Evolutionary conservation across 2,329 filamentous ascomycete species (phyloP).

Genomic region (Lojkania enalia): DNA sequence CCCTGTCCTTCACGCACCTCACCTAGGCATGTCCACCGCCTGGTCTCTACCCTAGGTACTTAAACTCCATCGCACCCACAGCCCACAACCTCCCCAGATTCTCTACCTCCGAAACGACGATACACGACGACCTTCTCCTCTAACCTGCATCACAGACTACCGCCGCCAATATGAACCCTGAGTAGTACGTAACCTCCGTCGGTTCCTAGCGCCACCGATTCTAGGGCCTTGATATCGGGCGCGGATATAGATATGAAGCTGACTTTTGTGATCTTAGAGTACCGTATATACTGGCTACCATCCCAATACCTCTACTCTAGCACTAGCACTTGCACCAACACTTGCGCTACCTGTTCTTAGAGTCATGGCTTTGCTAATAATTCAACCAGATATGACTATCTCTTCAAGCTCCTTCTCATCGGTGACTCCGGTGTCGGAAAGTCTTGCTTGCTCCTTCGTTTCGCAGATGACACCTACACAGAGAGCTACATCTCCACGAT

Average conservation of each 20-base stretch:
- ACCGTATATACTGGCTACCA: neutral
- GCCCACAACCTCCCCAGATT: slow-evolving; percentile 2
- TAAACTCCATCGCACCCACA: slow-evolving; percentile 1
- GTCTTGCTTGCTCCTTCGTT: slow-evolving; percentile 96
- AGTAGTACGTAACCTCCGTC: slow-evolving; percentile 70
- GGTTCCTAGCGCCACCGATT: slow-evolving; percentile 34
- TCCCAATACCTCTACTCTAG: too few species aligned
- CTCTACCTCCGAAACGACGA: slow-evolving; percentile 9
- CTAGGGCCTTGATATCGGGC: slow-evolving; percentile 13
- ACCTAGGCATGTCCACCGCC: neutral
- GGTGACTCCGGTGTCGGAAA: slow-evolving; percentile 99
- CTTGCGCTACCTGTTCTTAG: too few species aligned
- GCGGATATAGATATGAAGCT: slow-evolving; percentile 1
- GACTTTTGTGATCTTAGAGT: neutral
- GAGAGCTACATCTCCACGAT: slow-evolving; percentile 99
- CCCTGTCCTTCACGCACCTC: neutral
- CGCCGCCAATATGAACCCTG: slow-evolving; percentile 77
- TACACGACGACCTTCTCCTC: slow-evolving; percentile 15
- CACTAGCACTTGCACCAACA: too few species aligned
- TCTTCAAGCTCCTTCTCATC: slow-evolving; percentile 99
- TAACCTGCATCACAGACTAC: too few species aligned
- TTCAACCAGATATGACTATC: slow-evolving; percentile 90
- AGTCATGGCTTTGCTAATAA: too few species aligned
- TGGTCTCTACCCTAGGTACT: neutral
- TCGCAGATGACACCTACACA: slow-evolving; percentile 89